Evolutionary conservation across 2,329 filamentous ascomycete genomes (phyloP).

Genomic region (Pestalotiopsis sp.): DNA sequence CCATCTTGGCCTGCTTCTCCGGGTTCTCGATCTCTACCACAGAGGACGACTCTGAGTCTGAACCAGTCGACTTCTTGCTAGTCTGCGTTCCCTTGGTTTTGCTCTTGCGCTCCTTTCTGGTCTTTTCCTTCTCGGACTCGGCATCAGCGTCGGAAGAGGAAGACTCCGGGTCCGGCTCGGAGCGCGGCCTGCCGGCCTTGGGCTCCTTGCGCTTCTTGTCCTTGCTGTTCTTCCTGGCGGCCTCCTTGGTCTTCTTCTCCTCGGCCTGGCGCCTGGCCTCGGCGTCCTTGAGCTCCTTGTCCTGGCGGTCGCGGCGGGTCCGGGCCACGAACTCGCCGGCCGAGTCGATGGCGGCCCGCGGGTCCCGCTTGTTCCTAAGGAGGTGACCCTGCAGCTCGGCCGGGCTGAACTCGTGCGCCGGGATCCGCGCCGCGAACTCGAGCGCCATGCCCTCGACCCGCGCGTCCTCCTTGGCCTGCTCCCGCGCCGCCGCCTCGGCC

Average conservation of each 20-base stretch:
- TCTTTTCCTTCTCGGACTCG: neutral
- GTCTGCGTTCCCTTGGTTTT: neutral
- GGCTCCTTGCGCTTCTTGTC: constrained; percentile 42
- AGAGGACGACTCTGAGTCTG: neutral
- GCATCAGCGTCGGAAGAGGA: neutral
- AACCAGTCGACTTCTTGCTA: neutral
- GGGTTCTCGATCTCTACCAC: neutral
- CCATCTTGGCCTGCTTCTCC: neutral
- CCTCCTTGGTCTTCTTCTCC: constrained; percentile 25
- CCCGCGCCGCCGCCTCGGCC: constrained; percentile 30
- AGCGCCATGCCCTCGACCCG: constrained; percentile 47
- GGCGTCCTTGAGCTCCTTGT: constrained; percentile 33
- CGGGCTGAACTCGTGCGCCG: constrained; percentile 57
- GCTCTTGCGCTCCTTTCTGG: neutral
- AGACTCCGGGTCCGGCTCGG: neutral
- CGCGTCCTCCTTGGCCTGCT: constrained; percentile 36
- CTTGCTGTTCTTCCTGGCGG: constrained; percentile 42
- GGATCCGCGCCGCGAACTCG: constrained; percentile 53
- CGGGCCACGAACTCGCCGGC: constrained; percentile 51
- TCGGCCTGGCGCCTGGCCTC: constrained; percentile 32
- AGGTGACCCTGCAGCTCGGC: constrained; percentile 63
- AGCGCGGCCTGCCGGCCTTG: constrained; percentile 26
- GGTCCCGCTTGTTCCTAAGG: constrained; percentile 56
- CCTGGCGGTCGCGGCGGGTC: constrained; percentile 42
- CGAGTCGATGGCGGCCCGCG: constrained; percentile 47